Base-by-base conservation (phyloP, 1,139 yeast genomes). In the Suhomyces taliae region DNA sequence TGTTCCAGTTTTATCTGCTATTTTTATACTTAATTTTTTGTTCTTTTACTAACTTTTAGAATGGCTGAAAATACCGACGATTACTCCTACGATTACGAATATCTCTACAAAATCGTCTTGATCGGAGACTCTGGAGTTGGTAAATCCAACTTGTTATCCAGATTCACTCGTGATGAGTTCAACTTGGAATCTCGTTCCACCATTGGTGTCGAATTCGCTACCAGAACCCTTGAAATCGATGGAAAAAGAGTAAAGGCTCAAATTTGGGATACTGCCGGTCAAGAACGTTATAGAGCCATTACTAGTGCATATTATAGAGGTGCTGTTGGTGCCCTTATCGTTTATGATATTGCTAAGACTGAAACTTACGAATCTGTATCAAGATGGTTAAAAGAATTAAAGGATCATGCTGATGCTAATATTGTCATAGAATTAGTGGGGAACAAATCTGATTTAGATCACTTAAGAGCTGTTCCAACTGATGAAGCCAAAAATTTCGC, bases 191-290 rank as follows among this genome's bases (percentile, higher is more conserved):
- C 95, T 37, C 86, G 95, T 67, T 87, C 96, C 45, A 93, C 99
- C 27, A 95, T 93, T 61, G 99, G 99, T 43, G 99, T 93, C 41
- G 99, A 95, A 68, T 95, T 93, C 75, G 98, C 98, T 40, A 95
- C 98, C 36, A 81, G 97, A 67, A 91, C 98, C 3, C 83, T 93
- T 47, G 95, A 88, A 60, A 91, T 93, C 48, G 98, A 93, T 60
- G 96, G 95, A 50, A 93, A 91, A 70, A 80, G 95, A 64, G 90
- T 95, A 62, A 93, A 93, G 70, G 97, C 98, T 8, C 99, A 95
- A 69, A 90, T 93, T 63, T 93, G 99, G 99, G 99, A 93, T 68
- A 93, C 99, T 29, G 99, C 99, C 2, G 99, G 99, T 50, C 99
- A 93, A 74, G 99, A 93, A 70, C 83, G 99, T 65, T 93, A 93